Evolutionary conservation across 805 yeast species (phyloP), one percentile per base, ranked within the genome.

Genomic region (Starmerella scarabaei): DNA sequence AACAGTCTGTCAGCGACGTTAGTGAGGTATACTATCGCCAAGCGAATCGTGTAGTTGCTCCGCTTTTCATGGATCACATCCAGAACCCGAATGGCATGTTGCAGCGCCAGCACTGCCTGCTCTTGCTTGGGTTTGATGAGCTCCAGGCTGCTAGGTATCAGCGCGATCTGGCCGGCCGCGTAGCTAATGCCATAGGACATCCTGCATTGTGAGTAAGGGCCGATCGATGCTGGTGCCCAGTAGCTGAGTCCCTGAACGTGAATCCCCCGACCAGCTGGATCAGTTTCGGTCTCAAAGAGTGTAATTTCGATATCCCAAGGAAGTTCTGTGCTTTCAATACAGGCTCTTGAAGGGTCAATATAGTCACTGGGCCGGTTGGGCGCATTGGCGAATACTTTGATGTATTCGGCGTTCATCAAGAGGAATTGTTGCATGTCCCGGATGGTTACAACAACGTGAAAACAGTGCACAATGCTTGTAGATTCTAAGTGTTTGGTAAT

Each of bases 211-310:
- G 98, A 88, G 56, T 91, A 91, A 0, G 98, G 98, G 0, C 98
- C 98, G 34, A 91, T 91, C 50, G 91, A 91, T 28, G 94, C 88
- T 0, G 98, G 98, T 0, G 96, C 97, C 98, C 98, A 91, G 57
- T 81, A 86, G 30, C 96, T 85, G 43, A 86, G 68, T 1, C 96
- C 85, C 52, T 91, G 88, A 7, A 91, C 84, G 54, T 91, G 97
- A 14, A 88, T 63, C 0, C 97, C 95, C 23, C 40, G 38, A 4
- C 42, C 36, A 3, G 41, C 41, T 8, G 35, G 36, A 33, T 50
- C 55, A 4, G 7, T 27, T 9, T 30, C 32, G 14, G 39, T 33
- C 0, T 70, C 69, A 12, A 70, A 63, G 14, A 79, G 75, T 0
- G 95, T 81, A 8, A 86, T 54, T 51, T 74, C 80, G 5, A 77